A percentile compares a stretch with the other conserved stretches of the same genome.
Evolutionary conservation across 257 asterid genomes (phyloP).

Genomic region (Gynochthodes officinalis): DNA sequence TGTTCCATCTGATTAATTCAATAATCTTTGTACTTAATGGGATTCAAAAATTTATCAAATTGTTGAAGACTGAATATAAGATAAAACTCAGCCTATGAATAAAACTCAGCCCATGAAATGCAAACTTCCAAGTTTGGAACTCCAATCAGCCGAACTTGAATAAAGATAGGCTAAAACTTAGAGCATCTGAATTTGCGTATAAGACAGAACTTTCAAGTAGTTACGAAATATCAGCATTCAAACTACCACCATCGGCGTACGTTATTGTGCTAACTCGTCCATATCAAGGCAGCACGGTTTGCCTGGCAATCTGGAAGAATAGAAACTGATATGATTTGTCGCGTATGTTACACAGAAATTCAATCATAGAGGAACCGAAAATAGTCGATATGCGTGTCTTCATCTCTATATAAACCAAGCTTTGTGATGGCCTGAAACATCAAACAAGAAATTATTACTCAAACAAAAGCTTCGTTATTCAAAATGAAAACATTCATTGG

Average conservation of each 20-base stretch:
- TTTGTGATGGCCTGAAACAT: neutral
- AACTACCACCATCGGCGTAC: slow-evolving; percentile 8
- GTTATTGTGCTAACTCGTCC: slow-evolving; percentile 8
- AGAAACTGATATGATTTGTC: neutral
- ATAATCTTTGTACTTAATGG: no score
- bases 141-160: no score
- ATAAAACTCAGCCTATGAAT: no score
- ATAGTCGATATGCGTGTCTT: neutral
- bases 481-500: slow-evolving; percentile 6
- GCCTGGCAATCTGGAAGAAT: slow-evolving; percentile 12
- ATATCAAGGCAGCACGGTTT: slow-evolving; percentile 1
- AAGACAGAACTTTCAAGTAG: no score
- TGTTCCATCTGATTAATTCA: no score
- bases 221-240: neutral
- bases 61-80: no score
- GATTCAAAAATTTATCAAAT: no score
- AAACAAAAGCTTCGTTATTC: neutral
- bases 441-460: neutral
- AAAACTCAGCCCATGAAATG: no score
- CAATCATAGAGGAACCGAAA: neutral
- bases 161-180: neutral
- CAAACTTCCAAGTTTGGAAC: no score
- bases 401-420: neutral
- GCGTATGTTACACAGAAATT: neutral
- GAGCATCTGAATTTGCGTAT: no score